These are phyloP conservation scores for Sphagnum magellanicum DNA, from an alignment of 228 moss, liverwort and hornwort genomes.

Conservation along the genomic window DNA sequence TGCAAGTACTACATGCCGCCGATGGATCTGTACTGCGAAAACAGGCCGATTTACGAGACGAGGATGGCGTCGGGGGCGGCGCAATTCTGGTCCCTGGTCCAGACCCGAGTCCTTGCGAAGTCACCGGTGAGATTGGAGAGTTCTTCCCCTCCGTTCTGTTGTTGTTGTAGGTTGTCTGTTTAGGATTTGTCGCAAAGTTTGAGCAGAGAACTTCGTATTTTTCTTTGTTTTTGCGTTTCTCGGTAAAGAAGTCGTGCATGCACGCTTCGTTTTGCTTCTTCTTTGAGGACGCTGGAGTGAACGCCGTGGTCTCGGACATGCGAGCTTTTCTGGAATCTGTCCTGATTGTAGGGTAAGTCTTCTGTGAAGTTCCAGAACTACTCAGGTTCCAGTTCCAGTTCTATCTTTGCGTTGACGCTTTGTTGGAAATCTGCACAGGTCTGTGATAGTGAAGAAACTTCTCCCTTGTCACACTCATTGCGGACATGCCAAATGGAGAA, in stretches of 20 bases:
- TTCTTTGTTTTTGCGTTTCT: not conserved
- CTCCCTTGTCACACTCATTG: too few species aligned
- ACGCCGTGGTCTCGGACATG: too few species aligned
- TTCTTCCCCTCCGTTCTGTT: not conserved
- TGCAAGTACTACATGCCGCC: not conserved
- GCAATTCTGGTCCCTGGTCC: not conserved
- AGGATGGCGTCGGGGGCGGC: not conserved
- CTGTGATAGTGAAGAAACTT: too few species aligned
- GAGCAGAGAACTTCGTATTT: not conserved
- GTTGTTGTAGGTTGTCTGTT: not conserved
- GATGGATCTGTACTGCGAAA: not conserved
- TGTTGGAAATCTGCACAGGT: too few species aligned
- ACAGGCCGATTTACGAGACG: not conserved
- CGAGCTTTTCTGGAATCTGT: not conserved
- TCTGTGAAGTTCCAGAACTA: too few species aligned
- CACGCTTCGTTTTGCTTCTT: too few species aligned
- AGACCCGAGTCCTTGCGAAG: not conserved
- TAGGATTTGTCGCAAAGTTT: not conserved
- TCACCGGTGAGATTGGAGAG: not conserved
- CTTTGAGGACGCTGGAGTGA: too few species aligned
- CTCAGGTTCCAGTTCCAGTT: too few species aligned
- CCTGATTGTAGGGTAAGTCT: not conserved
- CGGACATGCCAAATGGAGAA: too few species aligned
- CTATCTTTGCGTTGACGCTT: too few species aligned
- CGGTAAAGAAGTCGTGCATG: not conserved